Evolutionary conservation across 495 filamentous ascomycete genomes (phyloP).

Genomic region (Tuber calosporum): DNA sequence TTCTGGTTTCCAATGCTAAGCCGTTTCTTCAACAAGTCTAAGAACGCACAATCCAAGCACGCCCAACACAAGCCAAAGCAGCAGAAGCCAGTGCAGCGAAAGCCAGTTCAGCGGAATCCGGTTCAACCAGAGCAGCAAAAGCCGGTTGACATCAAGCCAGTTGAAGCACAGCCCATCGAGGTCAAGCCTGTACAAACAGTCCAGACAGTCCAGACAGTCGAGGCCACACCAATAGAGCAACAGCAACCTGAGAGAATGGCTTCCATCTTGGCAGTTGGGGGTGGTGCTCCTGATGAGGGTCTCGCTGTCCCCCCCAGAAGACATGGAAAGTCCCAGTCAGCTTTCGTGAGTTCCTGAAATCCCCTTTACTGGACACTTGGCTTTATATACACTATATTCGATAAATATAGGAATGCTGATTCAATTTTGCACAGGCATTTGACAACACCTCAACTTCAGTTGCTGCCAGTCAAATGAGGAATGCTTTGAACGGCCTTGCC

Average conservation of each 20-base stretch:
- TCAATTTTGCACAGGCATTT: slow-evolving; percentile 61
- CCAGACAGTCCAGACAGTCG: slow-evolving; percentile 4
- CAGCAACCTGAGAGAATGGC: slow-evolving; percentile 21
- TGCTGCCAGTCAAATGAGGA: slow-evolving; percentile 97
- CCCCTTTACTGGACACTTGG: neutral
- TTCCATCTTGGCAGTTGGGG: slow-evolving; percentile 15
- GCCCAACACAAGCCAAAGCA: slow-evolving; percentile 13
- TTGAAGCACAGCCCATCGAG: slow-evolving; percentile 12
- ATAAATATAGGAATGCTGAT: slow-evolving; percentile 8
- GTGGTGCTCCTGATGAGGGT: slow-evolving; percentile 14
- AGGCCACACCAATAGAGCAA: neutral
- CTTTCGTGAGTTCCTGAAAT: slow-evolving; percentile 37
- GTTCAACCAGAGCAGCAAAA: slow-evolving; percentile 8
- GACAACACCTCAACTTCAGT: slow-evolving; percentile 98
- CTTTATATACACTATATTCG: neutral
- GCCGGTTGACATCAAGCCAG: slow-evolving; percentile 15
- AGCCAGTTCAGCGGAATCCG: slow-evolving; percentile 9
- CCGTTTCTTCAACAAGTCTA: slow-evolving; percentile 26
- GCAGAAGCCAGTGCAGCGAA: slow-evolving; percentile 10
- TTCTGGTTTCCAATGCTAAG: slow-evolving; percentile 32
- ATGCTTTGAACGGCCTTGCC: slow-evolving; percentile 83
- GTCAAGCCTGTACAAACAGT: slow-evolving; percentile 13
- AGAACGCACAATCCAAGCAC: slow-evolving; percentile 21
- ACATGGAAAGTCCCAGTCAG: slow-evolving; percentile 41
- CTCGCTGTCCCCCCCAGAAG: slow-evolving; percentile 25